Evolutionary conservation across 1,139 yeast species (phyloP), one percentile per base, ranked within the genome.

Genomic region (Hyphopichia khmerensis): DNA sequence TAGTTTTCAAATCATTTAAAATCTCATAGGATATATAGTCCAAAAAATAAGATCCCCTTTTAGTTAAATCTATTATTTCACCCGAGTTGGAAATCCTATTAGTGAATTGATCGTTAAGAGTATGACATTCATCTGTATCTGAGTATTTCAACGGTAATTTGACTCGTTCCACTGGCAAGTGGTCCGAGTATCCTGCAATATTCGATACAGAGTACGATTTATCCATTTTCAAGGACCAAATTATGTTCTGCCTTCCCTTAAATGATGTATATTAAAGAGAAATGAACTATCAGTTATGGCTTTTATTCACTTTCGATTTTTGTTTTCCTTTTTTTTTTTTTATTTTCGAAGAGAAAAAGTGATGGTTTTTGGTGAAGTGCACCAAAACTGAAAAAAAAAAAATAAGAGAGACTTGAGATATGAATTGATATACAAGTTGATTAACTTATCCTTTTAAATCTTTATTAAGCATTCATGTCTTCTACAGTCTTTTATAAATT

Each of bases 401-500:
- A 11, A 11, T 26, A 9, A 13, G 10, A 26, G 13, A 26, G 5
- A 8, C 8, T 6, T 21, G 24, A 21, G 24, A 21, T 21, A 21
- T 21, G 24, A 21, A 21, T n/a, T n/a, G n/a, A n/a, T n/a, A n/a
- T n/a, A n/a, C n/a, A n/a, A n/a, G n/a, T n/a, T n/a, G n/a, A n/a
- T n/a, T n/a, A n/a, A n/a, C n/a, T n/a, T n/a, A n/a, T n/a, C n/a
- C n/a, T n/a, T n/a, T n/a, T n/a, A n/a, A n/a, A n/a, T n/a, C n/a
- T n/a, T n/a, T n/a, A n/a, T n/a, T n/a, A n/a, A n/a, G n/a, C n/a
- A n/a, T n/a, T 4, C 41, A 93, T 93, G 98, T 85, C 96, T 15
- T 88, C 96, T 18, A 88, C 91, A 10, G 87, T 93, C 23, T 93
- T 89, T 61, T 93, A 93, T 62, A 79, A 82, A 61, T 93, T 93